phyloP scores from a whole-genome alignment of 208 protist species.

The Trypanosoma theileri region DNA sequence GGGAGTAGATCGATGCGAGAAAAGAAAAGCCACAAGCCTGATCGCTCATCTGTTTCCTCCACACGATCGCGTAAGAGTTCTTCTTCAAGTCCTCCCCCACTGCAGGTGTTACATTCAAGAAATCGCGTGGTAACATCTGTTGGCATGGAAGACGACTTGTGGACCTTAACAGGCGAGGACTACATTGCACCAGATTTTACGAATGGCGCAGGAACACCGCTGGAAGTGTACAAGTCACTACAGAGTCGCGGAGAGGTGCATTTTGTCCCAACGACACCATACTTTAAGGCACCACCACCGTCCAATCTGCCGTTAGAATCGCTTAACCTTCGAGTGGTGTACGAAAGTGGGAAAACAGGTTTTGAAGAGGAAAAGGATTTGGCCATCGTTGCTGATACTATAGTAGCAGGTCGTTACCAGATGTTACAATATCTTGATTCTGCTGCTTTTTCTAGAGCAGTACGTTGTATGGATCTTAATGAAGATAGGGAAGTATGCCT shows the following conservation, averaged over 20 bases:
- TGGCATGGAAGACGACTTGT: slow-evolving; percentile 50
- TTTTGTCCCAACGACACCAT: slow-evolving; percentile 45
- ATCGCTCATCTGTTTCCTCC: slow-evolving; percentile 13
- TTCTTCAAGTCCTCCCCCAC: neutral
- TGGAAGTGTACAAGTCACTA: slow-evolving; percentile 36
- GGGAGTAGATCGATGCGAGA: neutral
- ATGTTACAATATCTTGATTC: slow-evolving; percentile 83
- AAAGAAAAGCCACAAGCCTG: neutral
- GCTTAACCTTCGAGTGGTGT: slow-evolving; percentile 61
- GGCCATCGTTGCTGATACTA: slow-evolving; percentile 49
- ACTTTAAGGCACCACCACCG: slow-evolving; percentile 49
- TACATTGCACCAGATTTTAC: slow-evolving; percentile 42
- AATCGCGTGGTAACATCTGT: slow-evolving; percentile 39
- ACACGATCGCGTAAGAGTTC: slow-evolving; percentile 13
- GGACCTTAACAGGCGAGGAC: slow-evolving; percentile 14
- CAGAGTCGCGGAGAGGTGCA: slow-evolving; percentile 28
- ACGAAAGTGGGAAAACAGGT: slow-evolving; percentile 63
- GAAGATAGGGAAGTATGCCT: slow-evolving; percentile 71
- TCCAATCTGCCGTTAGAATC: slow-evolving; percentile 42
- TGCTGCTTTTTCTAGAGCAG: slow-evolving; percentile 84
- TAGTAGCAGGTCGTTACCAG: slow-evolving; percentile 87
- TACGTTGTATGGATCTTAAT: slow-evolving; percentile 77
- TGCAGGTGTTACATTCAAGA: slow-evolving; percentile 20
- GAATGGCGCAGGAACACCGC: slow-evolving; percentile 42
- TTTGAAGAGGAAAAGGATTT: slow-evolving; percentile 81